Base-by-base conservation (phyloP, 169 alveolate genomes). In the Eimeria tenella region DNA sequence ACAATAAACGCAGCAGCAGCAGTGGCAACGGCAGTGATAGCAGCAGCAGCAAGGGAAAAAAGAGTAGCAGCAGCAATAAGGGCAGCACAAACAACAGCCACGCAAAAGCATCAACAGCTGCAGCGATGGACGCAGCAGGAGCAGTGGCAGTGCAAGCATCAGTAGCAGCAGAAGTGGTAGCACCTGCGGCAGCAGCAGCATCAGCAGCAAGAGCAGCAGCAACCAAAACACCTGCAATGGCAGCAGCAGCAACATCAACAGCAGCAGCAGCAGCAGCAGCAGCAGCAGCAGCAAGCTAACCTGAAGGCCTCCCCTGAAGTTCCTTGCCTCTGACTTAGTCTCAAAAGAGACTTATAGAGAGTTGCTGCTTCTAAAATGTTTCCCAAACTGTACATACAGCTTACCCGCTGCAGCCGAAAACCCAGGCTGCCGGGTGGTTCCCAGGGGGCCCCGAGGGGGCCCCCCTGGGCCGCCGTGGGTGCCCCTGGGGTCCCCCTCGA, bases 401-500 rank as follows among this genome's bases (percentile, higher is more conserved):
- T 68, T 7, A 68, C 31, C 42, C 77, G 77, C 31, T 68, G 77
- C 31, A 68, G 77, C 49, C 77, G 77, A n/a, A 68, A 68, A 10
- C 77, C 77, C 11, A 68, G 77, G 77, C 42, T 13, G 68, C 68
- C 68, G 68, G 68, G 68, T 0, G 68, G 68, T 3, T 3, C 68
- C 68, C 68, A n/a, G 77, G 77, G 77, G 77, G 49, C 68, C 68
- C 42, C 42, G 42, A 31, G 42, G 4, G 42, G 42, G 42, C 0
- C 42, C 42, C 42, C 42, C 2, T 17, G 19, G 11, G 21, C 68
- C 68, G 68, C 19, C 21, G 68, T 11, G 68, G 68, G 0, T 0
- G 1, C 68, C 68, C 19, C 68, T 10, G 11, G 11, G 68, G 68
- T 10, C 68, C 68, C 19, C 3, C 19, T 58, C 19, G 68, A 58